Evolutionary conservation across 495 filamentous ascomycete species (phyloP).

Genomic region (Oleoguttula mirabilis): DNA sequence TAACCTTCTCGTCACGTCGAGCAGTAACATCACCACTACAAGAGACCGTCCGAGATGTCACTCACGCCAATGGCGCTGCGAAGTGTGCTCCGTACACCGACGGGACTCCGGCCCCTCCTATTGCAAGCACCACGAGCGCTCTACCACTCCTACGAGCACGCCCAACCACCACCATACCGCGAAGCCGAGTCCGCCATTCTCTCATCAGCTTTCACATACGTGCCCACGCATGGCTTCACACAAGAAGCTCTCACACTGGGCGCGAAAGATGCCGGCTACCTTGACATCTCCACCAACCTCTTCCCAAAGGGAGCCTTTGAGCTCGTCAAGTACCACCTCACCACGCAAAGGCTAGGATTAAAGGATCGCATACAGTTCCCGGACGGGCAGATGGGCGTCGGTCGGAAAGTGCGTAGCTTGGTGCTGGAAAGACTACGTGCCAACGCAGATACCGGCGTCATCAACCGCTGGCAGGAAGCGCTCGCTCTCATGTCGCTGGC

Average conservation of each 20-base stretch:
- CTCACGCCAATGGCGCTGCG: constrained; percentile 9
- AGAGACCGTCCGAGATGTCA: too few species aligned
- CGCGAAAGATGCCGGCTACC: constrained; percentile 70
- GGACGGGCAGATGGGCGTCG: constrained; percentile 30
- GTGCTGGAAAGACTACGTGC: constrained; percentile 59
- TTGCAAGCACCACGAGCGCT: constrained; percentile 7
- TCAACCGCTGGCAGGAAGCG: constrained; percentile 78
- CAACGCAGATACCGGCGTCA: constrained; percentile 48
- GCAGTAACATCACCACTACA: too few species aligned
- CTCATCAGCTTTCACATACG: constrained; percentile 60
- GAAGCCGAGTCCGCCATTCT: constrained; percentile 67
- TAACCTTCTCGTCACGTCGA: too few species aligned
- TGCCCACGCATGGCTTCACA: constrained; percentile 76
- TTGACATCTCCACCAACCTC: constrained; percentile 71
- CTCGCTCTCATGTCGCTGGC: constrained; percentile 79
- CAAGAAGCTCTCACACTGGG: constrained; percentile 56
- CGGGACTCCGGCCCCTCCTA: constrained; percentile 10
- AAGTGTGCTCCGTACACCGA: constrained; percentile 10
- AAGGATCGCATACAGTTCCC: constrained; percentile 40
- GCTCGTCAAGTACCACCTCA: constrained; percentile 71
- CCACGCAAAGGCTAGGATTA: constrained; percentile 49
- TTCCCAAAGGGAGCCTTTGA: constrained; percentile 69
- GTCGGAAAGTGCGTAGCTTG: constrained; percentile 50
- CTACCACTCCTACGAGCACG: constrained; percentile 66
- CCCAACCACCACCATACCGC: constrained; percentile 52